Evolutionary conservation across 2,329 filamentous ascomycete species (phyloP).

Genomic region (Metarhizium sp.): DNA sequence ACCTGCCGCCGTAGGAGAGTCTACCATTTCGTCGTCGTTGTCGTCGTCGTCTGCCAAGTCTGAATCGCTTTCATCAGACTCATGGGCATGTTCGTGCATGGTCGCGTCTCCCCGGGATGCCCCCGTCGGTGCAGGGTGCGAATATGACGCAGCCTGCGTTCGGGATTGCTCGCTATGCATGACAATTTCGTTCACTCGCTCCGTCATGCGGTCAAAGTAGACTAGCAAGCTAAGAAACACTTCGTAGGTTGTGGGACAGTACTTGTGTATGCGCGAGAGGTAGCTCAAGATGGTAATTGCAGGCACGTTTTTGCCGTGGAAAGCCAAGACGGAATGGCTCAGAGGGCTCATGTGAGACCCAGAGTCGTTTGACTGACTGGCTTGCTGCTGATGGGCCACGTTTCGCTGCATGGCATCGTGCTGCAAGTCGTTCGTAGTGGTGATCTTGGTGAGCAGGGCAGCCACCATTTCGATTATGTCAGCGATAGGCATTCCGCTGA

Average conservation of each 20-base stretch:
- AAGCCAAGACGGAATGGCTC: slow-evolving; percentile 69
- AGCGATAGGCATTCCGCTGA: slow-evolving; percentile 92
- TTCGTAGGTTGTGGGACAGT: slow-evolving; percentile 96
- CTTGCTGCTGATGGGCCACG: slow-evolving; percentile 48
- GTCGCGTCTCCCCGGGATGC: slow-evolving; percentile 17
- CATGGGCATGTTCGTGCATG: slow-evolving; percentile 18
- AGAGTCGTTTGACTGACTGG: slow-evolving; percentile 33
- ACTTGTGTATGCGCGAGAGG: slow-evolving; percentile 92
- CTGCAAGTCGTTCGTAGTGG: slow-evolving; percentile 88
- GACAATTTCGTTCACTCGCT: slow-evolving; percentile 78
- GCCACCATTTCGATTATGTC: slow-evolving; percentile 99
- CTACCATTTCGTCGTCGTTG: slow-evolving; percentile 23
- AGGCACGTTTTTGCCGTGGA: slow-evolving; percentile 96
- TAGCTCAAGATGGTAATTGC: slow-evolving; percentile 97
- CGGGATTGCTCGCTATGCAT: slow-evolving; percentile 54
- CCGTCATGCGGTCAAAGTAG: slow-evolving; percentile 98
- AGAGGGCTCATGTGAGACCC: slow-evolving; percentile 53
- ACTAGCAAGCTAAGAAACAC: slow-evolving; percentile 92
- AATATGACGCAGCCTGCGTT: slow-evolving; percentile 13
- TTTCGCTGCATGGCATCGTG: slow-evolving; percentile 82
- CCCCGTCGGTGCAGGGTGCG: slow-evolving; percentile 7
- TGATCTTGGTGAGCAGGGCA: slow-evolving; percentile 91
- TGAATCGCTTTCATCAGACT: slow-evolving; percentile 37
- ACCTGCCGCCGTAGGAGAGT: slow-evolving; percentile 16
- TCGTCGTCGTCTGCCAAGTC: slow-evolving; percentile 42